Evolutionary conservation across 345 rosid species (phyloP).

Genomic region (Pseudoturritis turrita): DNA sequence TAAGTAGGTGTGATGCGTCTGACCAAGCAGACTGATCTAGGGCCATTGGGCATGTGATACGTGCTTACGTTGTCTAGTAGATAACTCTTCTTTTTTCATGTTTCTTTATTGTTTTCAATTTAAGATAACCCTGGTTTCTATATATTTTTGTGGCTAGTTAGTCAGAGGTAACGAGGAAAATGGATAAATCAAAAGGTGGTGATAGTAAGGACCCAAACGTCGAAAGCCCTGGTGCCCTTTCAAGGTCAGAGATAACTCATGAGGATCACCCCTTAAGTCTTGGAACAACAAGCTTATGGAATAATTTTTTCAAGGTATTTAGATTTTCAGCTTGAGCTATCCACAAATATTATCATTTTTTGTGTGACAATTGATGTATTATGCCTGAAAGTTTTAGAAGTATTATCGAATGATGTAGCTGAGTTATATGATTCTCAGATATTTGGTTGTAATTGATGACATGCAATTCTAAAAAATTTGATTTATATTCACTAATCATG

Average conservation of each 20-base stretch:
- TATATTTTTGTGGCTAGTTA: constrained; percentile 78
- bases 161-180: constrained; percentile 88
- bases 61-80: neutral
- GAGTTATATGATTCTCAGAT: neutral
- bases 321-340: neutral
- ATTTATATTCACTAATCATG: neutral
- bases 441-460: neutral
- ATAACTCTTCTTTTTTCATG: neutral
- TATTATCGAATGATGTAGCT: neutral
- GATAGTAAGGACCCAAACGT: constrained; percentile 43
- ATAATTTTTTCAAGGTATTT: constrained; percentile 86
- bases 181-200: constrained; percentile 49
- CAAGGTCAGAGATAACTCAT: constrained; percentile 69
- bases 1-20: neutral
- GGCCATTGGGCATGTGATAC: neutral
- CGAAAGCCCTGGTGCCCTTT: constrained; percentile 58
- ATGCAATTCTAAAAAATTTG: neutral
- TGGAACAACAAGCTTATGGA: constrained; percentile 90
- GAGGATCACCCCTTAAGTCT: constrained; percentile 98
- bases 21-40: constrained; percentile 1
- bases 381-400: neutral
- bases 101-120: constrained; percentile 4
- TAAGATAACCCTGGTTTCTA: constrained; percentile 36
- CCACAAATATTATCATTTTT: neutral
- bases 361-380: neutral